Base-by-base conservation (phyloP, 768 basidiomycete genomes). In the Boletus vinaceobasis region DNA sequence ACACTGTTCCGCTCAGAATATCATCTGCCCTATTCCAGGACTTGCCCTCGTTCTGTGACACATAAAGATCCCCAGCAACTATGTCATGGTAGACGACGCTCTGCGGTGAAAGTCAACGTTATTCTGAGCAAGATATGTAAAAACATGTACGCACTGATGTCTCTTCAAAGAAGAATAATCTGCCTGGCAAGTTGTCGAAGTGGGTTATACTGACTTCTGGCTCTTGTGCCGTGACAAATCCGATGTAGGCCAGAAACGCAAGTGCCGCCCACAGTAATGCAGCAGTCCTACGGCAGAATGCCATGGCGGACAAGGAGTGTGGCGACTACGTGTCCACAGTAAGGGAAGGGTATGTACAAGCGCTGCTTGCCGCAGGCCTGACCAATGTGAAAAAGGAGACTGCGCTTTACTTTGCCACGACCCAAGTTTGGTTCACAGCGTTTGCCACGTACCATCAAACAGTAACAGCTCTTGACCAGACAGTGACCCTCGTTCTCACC, bases 111-210 rank as follows among this genome's bases (percentile, higher is more conserved):
- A 39, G 0, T 2, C 3, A 44, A 19, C 11, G 44, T 55, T 19
- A 59, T 26, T 27, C 7, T 7, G 32, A 13, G 29, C 2, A 21
- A 42, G 19, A 46, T 32, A 29, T 23, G 31, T n/a, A 19, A 29
- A 23, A n/a, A 46, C n/a, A 42, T 19, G n/a, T 26, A 76, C 87
- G 62, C 61, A 95, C 95, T 31, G 86, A 72, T 7, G 91, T 87
- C 73, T 97, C 96, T 58, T 98, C 90, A 73, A 98, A 97, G 79
- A 93, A 98, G 75, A 88, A 90, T 49, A 96, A 67, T 62, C 80
- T 78, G 13, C 81, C 80, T 9, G 93, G 93, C 35, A 90, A 74
- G 68, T 89, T 88, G 45, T 80, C 64, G 70, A 96, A 90, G 53
- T 76, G 73, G 33, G 72, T 78, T 50, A 85, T 61, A 7, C 71